phyloP scores from a whole-genome alignment of 2,329 filamentous ascomycete genomes.

The Ophiostoma quercus region DNA sequence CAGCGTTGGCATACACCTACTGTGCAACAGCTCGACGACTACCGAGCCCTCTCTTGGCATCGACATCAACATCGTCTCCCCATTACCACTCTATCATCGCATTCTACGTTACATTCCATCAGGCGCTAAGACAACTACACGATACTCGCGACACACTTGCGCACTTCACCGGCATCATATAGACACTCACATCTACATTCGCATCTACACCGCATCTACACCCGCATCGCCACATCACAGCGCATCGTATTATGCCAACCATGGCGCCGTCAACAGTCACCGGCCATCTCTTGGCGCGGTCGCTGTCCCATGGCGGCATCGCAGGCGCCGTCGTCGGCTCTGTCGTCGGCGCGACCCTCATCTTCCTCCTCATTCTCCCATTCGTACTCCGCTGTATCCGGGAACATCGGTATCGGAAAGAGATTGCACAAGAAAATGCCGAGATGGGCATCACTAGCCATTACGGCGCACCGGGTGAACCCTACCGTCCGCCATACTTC shows the following conservation, averaged over 20 bases:
- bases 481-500: constrained; percentile 16
- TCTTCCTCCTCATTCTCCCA: constrained; percentile 34
- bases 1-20: neutral
- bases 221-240: neutral
- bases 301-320: constrained; percentile 33
- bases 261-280: constrained; percentile 22
- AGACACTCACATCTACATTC: neutral
- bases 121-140: neutral
- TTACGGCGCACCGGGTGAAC: constrained; percentile 22
- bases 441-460: constrained; percentile 32
- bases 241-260: neutral
- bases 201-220: constrained; percentile 2
- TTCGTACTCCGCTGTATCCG: constrained; percentile 34
- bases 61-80: neutral
- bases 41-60: neutral
- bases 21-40: neutral
- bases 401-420: constrained; percentile 25
- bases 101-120: neutral
- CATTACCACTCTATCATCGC: neutral
- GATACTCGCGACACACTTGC: neutral
- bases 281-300: constrained; percentile 22
- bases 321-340: constrained; percentile 36
- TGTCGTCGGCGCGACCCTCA: constrained; percentile 31
- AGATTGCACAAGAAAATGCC: constrained; percentile 30
- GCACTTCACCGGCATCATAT: neutral